A percentile compares a stretch with the other conserved stretches of the same genome.
phyloP scores from a whole-genome alignment of 2,329 filamentous ascomycete species.

The Anthostomella pinea region DNA sequence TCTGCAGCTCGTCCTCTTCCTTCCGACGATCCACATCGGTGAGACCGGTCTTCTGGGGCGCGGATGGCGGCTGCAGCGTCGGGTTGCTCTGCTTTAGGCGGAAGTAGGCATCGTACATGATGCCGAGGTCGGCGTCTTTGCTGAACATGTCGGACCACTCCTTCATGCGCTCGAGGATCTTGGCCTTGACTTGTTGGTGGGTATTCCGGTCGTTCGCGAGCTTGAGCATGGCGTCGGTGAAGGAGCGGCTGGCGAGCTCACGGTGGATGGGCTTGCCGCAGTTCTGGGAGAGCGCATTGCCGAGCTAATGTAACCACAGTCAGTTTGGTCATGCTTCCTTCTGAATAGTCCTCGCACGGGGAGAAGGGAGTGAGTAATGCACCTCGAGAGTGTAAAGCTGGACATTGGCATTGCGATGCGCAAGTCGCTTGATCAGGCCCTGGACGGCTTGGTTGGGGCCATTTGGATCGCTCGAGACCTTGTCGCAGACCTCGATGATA shows the following conservation, averaged over 20 bases:
- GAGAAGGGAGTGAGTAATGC: slow-evolving; percentile 3
- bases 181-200: slow-evolving; percentile 92
- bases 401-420: slow-evolving; percentile 92
- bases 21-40: slow-evolving; percentile 88
- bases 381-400: slow-evolving; percentile 92
- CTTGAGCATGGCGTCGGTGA: slow-evolving; percentile 89
- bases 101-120: slow-evolving; percentile 95
- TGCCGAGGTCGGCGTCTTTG: slow-evolving; percentile 84
- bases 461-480: slow-evolving; percentile 51
- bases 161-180: slow-evolving; percentile 94
- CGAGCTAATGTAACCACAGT: slow-evolving; percentile 54
- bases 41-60: slow-evolving; percentile 88
- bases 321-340: too few species aligned
- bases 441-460: slow-evolving; percentile 81
- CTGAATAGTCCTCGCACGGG: too few species aligned
- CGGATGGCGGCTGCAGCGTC: slow-evolving; percentile 84
- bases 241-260: slow-evolving; percentile 85
- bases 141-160: slow-evolving; percentile 96
- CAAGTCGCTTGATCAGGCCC: slow-evolving; percentile 86
- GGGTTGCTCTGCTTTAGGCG: slow-evolving; percentile 83
- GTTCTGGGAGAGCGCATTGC: slow-evolving; percentile 88
- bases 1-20: slow-evolving; percentile 95
- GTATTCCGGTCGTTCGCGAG: slow-evolving; percentile 93
- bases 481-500: slow-evolving; percentile 63
- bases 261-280: slow-evolving; percentile 84